These are phyloP conservation scores for Murraya koenigii DNA, from an alignment of 345 rosid species.

Conservation along the genomic window DNA sequence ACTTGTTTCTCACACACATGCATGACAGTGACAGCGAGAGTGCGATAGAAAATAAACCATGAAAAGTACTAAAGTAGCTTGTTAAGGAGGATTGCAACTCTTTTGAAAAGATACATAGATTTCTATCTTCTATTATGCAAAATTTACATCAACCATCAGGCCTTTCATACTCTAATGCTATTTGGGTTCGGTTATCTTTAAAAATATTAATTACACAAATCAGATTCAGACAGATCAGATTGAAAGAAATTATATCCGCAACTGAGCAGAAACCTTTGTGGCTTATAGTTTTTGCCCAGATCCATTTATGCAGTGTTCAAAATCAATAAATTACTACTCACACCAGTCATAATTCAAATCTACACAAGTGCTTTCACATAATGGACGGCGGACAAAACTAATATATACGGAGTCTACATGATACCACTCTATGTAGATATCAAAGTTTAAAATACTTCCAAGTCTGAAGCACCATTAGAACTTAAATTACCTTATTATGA, in stretches of 20 bases:
- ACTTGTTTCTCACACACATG: background rate
- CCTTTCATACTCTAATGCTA: background rate
- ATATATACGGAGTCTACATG: background rate
- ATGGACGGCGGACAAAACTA: background rate
- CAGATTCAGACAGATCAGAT: background rate
- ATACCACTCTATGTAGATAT: constrained; percentile 2
- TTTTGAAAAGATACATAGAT: background rate
- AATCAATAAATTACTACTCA: background rate
- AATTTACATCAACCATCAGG: background rate
- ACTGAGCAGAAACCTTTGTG: background rate
- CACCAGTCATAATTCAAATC: constrained; percentile 1
- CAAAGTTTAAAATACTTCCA: background rate
- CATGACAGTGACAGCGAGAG: no score
- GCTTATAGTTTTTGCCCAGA: background rate
- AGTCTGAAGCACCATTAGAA: constrained; percentile 4
- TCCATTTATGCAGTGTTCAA: background rate
- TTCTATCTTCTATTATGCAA: background rate
- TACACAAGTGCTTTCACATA: background rate
- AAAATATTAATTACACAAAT: background rate
- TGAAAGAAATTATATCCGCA: background rate
- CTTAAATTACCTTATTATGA: constrained; percentile 61
- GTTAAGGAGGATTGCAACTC: background rate
- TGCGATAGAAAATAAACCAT: background rate
- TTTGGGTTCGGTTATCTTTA: background rate
- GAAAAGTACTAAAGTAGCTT: background rate